These are phyloP conservation scores for Pleomassaria siparia DNA, from an alignment of 2,329 filamentous ascomycete species.

Conservation along the genomic window DNA sequence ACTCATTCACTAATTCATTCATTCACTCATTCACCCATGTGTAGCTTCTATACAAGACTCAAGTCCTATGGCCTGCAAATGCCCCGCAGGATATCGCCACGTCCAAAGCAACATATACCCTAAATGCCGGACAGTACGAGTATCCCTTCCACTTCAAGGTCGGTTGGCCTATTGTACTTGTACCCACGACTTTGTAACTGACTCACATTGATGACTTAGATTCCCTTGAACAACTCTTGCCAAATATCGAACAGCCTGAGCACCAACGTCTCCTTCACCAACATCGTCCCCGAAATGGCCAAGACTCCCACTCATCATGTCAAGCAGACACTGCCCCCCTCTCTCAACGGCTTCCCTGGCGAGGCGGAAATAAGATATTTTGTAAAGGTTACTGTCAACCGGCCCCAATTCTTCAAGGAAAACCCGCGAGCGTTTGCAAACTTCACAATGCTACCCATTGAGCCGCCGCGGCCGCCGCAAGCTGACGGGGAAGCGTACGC, in stretches of 20 bases:
- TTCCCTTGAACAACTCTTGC: slow-evolving; percentile 73
- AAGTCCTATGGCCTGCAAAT: slow-evolving; percentile 70
- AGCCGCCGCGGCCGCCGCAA: slow-evolving; percentile 72
- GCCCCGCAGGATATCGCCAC: slow-evolving; percentile 42
- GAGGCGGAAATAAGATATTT: slow-evolving; percentile 92
- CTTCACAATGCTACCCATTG: slow-evolving; percentile 90
- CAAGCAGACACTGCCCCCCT: slow-evolving; percentile 84
- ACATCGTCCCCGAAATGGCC: slow-evolving; percentile 48
- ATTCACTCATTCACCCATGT: neutral
- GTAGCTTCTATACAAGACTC: slow-evolving; percentile 72
- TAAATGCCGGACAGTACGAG: slow-evolving; percentile 70
- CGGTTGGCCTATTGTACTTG: slow-evolving; percentile 33
- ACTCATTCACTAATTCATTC: slow-evolving; percentile 2
- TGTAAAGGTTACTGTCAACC: slow-evolving; percentile 89
- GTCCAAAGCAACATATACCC: slow-evolving; percentile 54
- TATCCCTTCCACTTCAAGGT: slow-evolving; percentile 81
- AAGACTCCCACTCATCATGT: slow-evolving; percentile 63
- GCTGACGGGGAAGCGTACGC: slow-evolving; percentile 82
- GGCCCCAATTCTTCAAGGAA: slow-evolving; percentile 87
- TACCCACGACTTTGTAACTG: neutral
- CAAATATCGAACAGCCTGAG: slow-evolving; percentile 38
- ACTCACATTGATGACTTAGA: slow-evolving; percentile 25
- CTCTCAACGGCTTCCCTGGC: slow-evolving; percentile 80
- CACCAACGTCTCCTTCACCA: slow-evolving; percentile 47
- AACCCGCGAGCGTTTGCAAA: slow-evolving; percentile 66